A percentile compares a stretch with the other conserved stretches of the same genome.
Evolutionary conservation across 176 grass and related monocot species (phyloP).

Genomic region (Cenchrus purpureus): DNA sequence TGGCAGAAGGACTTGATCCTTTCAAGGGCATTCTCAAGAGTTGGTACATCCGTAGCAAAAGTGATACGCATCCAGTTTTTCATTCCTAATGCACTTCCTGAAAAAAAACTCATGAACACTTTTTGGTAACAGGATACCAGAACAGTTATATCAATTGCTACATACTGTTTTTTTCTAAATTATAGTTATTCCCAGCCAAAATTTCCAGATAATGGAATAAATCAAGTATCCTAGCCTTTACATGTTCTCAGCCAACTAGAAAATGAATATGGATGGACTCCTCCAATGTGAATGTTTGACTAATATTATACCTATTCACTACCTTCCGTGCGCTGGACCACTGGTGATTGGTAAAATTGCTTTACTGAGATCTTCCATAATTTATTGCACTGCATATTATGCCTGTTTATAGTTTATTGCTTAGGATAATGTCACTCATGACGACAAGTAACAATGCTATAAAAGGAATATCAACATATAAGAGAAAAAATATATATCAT

Average conservation of each 20-base stretch:
- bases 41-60: slow-evolving; percentile 56
- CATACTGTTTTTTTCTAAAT: not conserved
- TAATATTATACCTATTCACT: not conserved
- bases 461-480: not conserved
- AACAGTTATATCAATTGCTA: not conserved
- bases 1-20: slow-evolving; percentile 74
- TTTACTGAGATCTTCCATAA: not conserved
- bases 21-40: slow-evolving; percentile 61
- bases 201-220: not conserved
- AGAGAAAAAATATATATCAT: not conserved
- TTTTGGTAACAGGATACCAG: not conserved
- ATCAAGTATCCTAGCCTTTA: not conserved
- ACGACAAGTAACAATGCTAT: not conserved
- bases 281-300: not conserved
- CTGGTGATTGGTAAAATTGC: not conserved
- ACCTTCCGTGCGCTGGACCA: not conserved
- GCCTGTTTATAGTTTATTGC: not conserved
- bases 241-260: not conserved
- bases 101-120: slow-evolving; percentile 8
- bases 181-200: not conserved
- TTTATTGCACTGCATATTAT: not conserved
- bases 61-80: slow-evolving; percentile 69
- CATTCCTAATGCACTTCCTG: slow-evolving; percentile 67
- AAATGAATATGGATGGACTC: not conserved
- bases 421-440: not conserved